These are phyloP conservation scores for Arachis stenosperma DNA, from an alignment of 306 rosid genomes.

Conservation along the genomic window DNA sequence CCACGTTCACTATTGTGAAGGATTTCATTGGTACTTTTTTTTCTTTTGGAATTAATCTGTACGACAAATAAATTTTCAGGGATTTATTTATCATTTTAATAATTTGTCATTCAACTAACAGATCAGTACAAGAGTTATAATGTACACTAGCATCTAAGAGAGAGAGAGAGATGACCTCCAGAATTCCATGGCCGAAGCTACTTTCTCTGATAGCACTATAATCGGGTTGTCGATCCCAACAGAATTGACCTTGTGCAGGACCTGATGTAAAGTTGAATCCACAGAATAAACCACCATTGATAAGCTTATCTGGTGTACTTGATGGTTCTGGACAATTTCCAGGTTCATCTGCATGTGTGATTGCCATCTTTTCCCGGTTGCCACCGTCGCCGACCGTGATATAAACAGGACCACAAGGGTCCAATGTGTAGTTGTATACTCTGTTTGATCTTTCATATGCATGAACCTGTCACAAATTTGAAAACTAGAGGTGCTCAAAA, in stretches of 20 bases:
- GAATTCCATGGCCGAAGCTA: constrained; percentile 95
- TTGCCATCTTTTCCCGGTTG: constrained; percentile 81
- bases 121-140: no score
- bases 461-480: constrained; percentile 61
- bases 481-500: no score
- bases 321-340: constrained; percentile 86
- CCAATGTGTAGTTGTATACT: constrained; percentile 86
- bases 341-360: constrained; percentile 77
- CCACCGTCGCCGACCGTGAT: constrained; percentile 90
- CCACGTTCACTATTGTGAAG: no score
- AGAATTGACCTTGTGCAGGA: constrained; percentile 83
- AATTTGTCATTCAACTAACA: no score
- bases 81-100: no score
- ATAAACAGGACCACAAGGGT: constrained; percentile 83
- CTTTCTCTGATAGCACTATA: constrained; percentile 92
- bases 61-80: no score
- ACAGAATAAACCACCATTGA: constrained; percentile 61
- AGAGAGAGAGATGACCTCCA: constrained; percentile 63
- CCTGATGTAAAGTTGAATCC: constrained; percentile 87
- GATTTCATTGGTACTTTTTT: no score
- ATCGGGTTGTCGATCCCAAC: constrained; percentile 91
- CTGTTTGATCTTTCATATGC: constrained; percentile 93
- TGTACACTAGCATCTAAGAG: not conserved
- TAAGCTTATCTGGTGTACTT: constrained; percentile 53
- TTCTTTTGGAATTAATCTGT: no score